These are phyloP conservation scores for Seiridium unicorne DNA, from an alignment of 2,329 filamentous ascomycete species.

Conservation along the genomic window DNA sequence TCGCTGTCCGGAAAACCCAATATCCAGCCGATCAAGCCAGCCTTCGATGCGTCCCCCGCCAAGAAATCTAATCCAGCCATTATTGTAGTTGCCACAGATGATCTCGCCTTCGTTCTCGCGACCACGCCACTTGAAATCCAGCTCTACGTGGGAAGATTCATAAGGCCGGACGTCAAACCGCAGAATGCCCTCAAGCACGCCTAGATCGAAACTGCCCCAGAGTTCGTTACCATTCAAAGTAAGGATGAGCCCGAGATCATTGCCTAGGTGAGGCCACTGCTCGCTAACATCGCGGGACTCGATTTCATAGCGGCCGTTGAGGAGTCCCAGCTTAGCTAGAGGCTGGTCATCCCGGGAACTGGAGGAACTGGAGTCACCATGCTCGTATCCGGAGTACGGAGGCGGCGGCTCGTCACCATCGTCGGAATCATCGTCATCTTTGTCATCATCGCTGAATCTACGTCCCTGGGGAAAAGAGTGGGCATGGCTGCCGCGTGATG, in stretches of 20 bases:
- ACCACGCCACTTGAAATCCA: conserved; percentile 35
- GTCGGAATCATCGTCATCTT: conserved; percentile 9
- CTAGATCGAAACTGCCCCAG: conserved; percentile 46
- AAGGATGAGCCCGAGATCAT: conserved; percentile 32
- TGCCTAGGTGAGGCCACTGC: conserved; percentile 21
- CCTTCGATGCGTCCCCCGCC: conserved; percentile 35
- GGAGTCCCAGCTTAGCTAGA: conserved; percentile 29
- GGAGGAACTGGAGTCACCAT: neutral
- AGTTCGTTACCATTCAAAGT: conserved; percentile 36
- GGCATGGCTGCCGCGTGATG: conserved; percentile 11
- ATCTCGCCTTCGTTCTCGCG: conserved; percentile 26
- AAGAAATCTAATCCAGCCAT: conserved; percentile 34
- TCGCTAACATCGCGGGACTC: conserved; percentile 20
- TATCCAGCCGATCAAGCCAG: conserved; percentile 19
- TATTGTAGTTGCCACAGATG: conserved; percentile 21
- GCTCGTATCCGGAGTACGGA: conserved; percentile 16
- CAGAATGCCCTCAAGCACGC: conserved; percentile 39
- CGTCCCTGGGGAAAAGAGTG: neutral
- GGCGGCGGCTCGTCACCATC: conserved; percentile 18
- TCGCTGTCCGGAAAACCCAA: conserved; percentile 27
- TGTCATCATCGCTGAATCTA: neutral
- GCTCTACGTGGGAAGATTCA: conserved; percentile 22
- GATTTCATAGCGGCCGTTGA: conserved; percentile 46
- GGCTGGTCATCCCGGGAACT: conserved; percentile 12
- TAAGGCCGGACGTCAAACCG: conserved; percentile 34